Base-by-base conservation (phyloP, 495 filamentous ascomycete genomes). In the Xylaria flabelliformis region DNA sequence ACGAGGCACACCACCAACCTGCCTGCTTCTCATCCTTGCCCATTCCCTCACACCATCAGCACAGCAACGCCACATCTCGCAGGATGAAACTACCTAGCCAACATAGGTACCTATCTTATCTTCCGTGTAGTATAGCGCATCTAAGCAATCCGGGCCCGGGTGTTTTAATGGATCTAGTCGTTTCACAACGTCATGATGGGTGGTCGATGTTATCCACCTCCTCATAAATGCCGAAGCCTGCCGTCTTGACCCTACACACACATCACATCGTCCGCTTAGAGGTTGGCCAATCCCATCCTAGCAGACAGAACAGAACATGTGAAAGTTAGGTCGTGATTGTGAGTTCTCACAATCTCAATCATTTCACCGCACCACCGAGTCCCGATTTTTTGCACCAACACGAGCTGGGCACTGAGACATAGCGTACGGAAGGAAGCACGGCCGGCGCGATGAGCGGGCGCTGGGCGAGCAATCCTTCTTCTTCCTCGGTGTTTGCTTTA, bases 181-280 rank as follows among this genome's bases (percentile, higher is more conserved):
- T 67, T 55, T 51, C 65, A 67, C 48, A 56, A 56, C 50, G 36
- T 56, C 50, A 44, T 67, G 36, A 36, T n/a, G 19, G 50, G 56
- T 67, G 50, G 34, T 39, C 44, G 41, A 42, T 69, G 53, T n/a
- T 58, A 59, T 48, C 67, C 67, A 69, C 67, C 55, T 50, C 59
- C 36, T 39, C 48, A 46, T 42, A 12, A 64, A 71, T 71, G 69
- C 69, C 69, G 69, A 71, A 62, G 69, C 69, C 69, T 71, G 69
- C 69, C 69, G 59, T 42, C 68, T 41, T 17, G 34, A 64, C 56
- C 68, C 29, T 70, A 46, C 68, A n/a, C 63, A 46, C 68, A 70
- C 58, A 61, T 61, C 58, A 61, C 58, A 61, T 61, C 58, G 34
- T 61, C 34, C 4, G 32, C 19, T 8, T 21, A 21, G 17, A 19